Evolutionary conservation across 2,329 filamentous ascomycete species (phyloP), one percentile per base, ranked within the genome.

Genomic region (Tolypocladium capitatum): DNA sequence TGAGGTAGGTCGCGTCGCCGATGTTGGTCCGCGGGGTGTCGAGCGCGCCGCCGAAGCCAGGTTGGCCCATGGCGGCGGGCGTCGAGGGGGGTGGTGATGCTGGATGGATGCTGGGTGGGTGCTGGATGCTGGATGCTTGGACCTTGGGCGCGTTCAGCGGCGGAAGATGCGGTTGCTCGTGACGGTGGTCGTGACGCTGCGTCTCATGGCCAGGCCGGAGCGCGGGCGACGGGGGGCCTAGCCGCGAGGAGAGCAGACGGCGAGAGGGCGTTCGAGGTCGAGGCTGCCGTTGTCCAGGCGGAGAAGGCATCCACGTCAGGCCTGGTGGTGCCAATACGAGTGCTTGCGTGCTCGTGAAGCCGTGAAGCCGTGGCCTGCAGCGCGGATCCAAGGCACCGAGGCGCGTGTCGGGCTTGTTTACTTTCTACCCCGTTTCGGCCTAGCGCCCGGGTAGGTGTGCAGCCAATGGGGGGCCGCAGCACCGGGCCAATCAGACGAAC

Each of bases 21-120:
- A 82, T 67, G 60, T 89, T 85, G 52, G 88, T 94, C 63, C 84
- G 83, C 59, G 91, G 91, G 57, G 90, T 94, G 68, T 92, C 85
- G 67, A 94, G 76, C 60, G 74, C 75, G 62, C 68, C 73, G 63
- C 68, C 74, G 57, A 73, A 75, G 60, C 81, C 83, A 36, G 78
- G 76, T 54, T 77, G 75, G 50, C 75, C 77, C 83, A 86, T 86
- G 56, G 59, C 54, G 56, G 55, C 49, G 46, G 41, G 48, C 45
- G 51, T 21, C 40, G 21, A 34, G 36, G 43, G 43, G 10, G 41
- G 5, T 24, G 42, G 36, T 28, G 35, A 20, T 34, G 33, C n/a
- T 9, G 28, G 31, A 31, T 20, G 40, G n/a, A n/a, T n/a, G n/a
- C n/a, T n/a, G n/a, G n/a, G 3, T 5, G 24, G 35, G n/a, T 34